phyloP scores from a whole-genome alignment of 1,284 basidiomycete genomes.

The Moesziomyces antarcticus region DNA sequence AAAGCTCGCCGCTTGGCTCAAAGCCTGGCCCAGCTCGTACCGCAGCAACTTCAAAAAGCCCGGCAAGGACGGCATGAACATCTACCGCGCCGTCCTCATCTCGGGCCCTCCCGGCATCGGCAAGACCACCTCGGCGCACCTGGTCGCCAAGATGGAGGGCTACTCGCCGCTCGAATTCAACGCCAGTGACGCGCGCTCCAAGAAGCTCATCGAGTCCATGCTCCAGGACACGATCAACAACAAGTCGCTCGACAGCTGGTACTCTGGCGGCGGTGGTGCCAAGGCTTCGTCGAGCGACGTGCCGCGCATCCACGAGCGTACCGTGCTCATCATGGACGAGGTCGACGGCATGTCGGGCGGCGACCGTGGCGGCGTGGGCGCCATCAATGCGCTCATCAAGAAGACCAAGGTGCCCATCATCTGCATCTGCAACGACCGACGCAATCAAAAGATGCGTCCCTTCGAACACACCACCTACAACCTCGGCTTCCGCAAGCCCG shows the following conservation, averaged over 20 bases:
- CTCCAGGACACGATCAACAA: constrained; percentile 69
- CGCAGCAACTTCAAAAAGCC: constrained; percentile 81
- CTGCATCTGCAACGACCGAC: constrained; percentile 93
- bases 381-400: constrained; percentile 89
- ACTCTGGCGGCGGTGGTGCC: constrained; percentile 68
- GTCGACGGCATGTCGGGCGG: constrained; percentile 99
- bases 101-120: constrained; percentile 96
- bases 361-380: constrained; percentile 94
- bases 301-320: constrained; percentile 77
- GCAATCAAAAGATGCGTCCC: constrained; percentile 89
- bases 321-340: constrained; percentile 98
- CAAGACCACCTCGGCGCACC: constrained; percentile 95
- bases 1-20: constrained; percentile 86
- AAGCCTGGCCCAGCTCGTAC: constrained; percentile 75
- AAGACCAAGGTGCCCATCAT: constrained; percentile 98
- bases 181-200: constrained; percentile 93
- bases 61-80: constrained; percentile 87
- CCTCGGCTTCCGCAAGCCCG: constrained; percentile 70
- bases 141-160: constrained; percentile 87
- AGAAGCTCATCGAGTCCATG: constrained; percentile 89
- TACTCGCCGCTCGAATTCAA: constrained; percentile 94
- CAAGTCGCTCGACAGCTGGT: constrained; percentile 86
- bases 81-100: constrained; percentile 86
- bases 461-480: constrained; percentile 79
- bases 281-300: constrained; percentile 12